Evolutionary conservation across 768 basidiomycete species (phyloP).

Genomic region (Hericium coralloides): DNA sequence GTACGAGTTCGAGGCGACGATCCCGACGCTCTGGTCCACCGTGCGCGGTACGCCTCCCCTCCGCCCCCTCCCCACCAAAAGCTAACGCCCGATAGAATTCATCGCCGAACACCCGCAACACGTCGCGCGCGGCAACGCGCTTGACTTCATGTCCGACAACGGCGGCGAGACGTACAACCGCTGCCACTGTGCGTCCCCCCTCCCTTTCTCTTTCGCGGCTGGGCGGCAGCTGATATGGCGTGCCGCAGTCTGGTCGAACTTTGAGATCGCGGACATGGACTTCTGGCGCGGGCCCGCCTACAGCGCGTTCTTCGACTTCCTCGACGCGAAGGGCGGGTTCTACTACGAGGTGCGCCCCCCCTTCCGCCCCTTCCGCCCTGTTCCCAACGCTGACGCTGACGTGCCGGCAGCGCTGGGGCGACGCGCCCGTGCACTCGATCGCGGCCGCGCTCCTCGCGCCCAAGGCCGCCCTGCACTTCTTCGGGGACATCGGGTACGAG

Average conservation of each 20-base stretch:
- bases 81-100: slow-evolving; percentile 40
- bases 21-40: slow-evolving; percentile 53
- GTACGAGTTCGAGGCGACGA: slow-evolving; percentile 56
- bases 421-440: slow-evolving; percentile 42
- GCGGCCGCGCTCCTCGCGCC: slow-evolving; percentile 38
- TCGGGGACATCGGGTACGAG: slow-evolving; percentile 44
- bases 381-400: slow-evolving; percentile 24
- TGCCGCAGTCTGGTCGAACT: slow-evolving; percentile 50
- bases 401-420: slow-evolving; percentile 31
- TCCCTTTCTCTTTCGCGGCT: neutral
- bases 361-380: slow-evolving; percentile 18
- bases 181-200: slow-evolving; percentile 45
- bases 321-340: slow-evolving; percentile 80
- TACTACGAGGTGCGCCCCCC: slow-evolving; percentile 66
- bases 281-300: slow-evolving; percentile 87
- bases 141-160: slow-evolving; percentile 60
- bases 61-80: slow-evolving; percentile 22
- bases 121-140: slow-evolving; percentile 46
- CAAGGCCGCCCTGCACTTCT: slow-evolving; percentile 62
- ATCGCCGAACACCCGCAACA: slow-evolving; percentile 43
- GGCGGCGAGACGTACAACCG: slow-evolving; percentile 54
- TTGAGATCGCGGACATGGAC: slow-evolving; percentile 80
- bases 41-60: slow-evolving; percentile 35
- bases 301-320: slow-evolving; percentile 69
- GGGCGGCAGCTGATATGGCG: neutral